Percentiles rank a stretch among this genome's conserved stretches.
These are phyloP conservation scores for Sechiopsis laciniata DNA, from an alignment of 306 rosid species.

Conservation along the genomic window DNA sequence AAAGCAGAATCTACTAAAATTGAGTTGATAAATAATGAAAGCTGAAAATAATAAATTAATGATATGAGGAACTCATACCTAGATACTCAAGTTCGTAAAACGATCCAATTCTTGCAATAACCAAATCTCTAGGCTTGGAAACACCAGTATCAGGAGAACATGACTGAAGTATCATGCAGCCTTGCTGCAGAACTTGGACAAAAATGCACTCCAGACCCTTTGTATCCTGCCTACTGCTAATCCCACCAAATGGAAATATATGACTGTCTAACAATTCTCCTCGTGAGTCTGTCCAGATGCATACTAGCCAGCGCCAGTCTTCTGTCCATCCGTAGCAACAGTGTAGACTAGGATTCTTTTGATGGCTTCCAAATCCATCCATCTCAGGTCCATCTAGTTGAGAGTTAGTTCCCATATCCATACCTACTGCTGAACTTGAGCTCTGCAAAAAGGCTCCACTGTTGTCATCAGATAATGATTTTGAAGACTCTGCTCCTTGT, in stretches of 20 bases:
- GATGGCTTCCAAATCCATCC: slow-evolving; percentile 42
- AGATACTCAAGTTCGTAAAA: slow-evolving; percentile 95
- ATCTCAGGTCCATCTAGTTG: slow-evolving; percentile 64
- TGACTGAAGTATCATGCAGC: slow-evolving; percentile 85
- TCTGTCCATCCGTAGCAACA: slow-evolving; percentile 99
- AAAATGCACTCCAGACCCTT: slow-evolving; percentile 95
- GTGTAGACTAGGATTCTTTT: slow-evolving; percentile 77
- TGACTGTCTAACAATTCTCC: slow-evolving; percentile 92
- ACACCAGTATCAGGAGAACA: slow-evolving; percentile 63
- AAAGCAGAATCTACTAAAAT: not conserved
- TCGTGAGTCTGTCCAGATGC: slow-evolving; percentile 95
- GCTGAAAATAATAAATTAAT: not conserved
- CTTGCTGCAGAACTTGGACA: slow-evolving; percentile 94
- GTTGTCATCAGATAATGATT: slow-evolving; percentile 66
- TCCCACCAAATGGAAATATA: slow-evolving; percentile 95
- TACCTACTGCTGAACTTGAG: slow-evolving; percentile 49
- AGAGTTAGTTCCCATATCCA: slow-evolving; percentile 60
- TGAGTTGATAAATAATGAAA: not conserved
- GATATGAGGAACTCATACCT: slow-evolving; percentile 39
- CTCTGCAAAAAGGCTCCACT: slow-evolving; percentile 56
- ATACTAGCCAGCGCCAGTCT: slow-evolving; percentile 99
- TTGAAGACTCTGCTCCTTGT: slow-evolving; percentile 60
- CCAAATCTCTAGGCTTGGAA: slow-evolving; percentile 85
- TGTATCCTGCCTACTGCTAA: slow-evolving; percentile 98
- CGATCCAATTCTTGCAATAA: slow-evolving; percentile 88